These are phyloP conservation scores for Fonsecaea multimorphosa DNA, from an alignment of 2,329 filamentous ascomycete species.

Conservation along the genomic window DNA sequence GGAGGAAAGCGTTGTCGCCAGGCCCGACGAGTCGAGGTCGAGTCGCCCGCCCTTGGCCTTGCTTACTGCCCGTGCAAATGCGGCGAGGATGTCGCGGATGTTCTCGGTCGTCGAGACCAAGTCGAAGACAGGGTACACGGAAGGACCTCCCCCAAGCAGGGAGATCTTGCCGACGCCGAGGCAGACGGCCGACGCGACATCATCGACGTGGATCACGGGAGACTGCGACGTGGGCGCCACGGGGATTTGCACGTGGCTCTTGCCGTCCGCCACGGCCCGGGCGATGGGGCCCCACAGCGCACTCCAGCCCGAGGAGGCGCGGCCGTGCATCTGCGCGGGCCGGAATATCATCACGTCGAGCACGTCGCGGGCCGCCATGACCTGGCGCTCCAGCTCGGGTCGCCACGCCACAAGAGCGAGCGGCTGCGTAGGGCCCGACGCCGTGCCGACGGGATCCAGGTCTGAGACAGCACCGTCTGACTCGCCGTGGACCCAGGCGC, in stretches of 20 bases:
- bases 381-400: constrained; percentile 4
- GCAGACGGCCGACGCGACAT: neutral
- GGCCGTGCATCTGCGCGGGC: constrained; percentile 3
- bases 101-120: constrained; percentile 2
- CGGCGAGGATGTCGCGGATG: constrained; percentile 4
- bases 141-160: constrained; percentile 1
- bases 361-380: neutral
- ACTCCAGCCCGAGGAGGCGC: neutral
- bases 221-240: neutral
- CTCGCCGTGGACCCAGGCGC: neutral
- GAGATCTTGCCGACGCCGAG: neutral
- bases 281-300: constrained; percentile 3
- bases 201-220: constrained; percentile 7
- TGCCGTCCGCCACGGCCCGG: neutral
- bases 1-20: neutral
- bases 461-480: neutral
- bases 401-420: constrained; percentile 3
- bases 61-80: neutral
- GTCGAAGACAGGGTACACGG: constrained; percentile 7
- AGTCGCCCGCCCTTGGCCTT: neutral
- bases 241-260: neutral
- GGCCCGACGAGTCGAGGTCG: constrained; percentile 1
- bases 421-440: neutral
- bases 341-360: constrained; percentile 9
- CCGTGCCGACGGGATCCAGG: neutral